Evolutionary conservation across 495 filamentous ascomycete species (phyloP), one percentile per base, ranked within the genome.

Genomic region (Xylaria flabelliformis): DNA sequence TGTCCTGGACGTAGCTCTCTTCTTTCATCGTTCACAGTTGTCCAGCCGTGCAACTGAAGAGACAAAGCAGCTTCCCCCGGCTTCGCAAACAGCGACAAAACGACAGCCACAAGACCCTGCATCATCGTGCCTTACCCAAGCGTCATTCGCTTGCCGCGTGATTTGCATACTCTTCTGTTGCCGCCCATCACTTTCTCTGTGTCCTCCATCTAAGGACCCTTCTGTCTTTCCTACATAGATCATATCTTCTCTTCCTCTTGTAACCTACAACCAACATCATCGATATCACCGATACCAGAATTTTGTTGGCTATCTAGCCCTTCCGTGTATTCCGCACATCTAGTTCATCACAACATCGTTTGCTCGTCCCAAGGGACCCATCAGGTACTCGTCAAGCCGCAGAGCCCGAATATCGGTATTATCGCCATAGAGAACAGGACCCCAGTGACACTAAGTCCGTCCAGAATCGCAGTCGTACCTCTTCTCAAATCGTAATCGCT

Each of bases 51-150:
- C 41, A 36, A n/a, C 36, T 42, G 6, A 3, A 39, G 21, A 53
- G 58, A 53, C 69, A 71, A 71, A 71, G 69, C 59, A 26, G 69
- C 15, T 41, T 55, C 26, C 29, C 46, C 46, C 59, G 69, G 68
- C 66, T 66, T 71, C 72, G 68, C 68, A 70, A 53, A 58, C 50
- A 72, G 44, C 64, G 29, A 44, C 67, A 26, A 46, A 62, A 65
- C 44, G 69, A 59, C 48, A 73, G 34, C 63, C 77, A 79, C 74
- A 79, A 71, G 70, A 67, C 67, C 62, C 62, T 59, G 67, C 64
- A 71, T 73, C 69, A 69, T 71, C 72, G 71, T 34, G 61, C 74
- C 72, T 77, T 74, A 75, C 73, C 74, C 74, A 75, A 77, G 71
- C 72, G 72, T 76, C 75, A 74, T 79, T 62, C 44, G 48, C 66